Evolutionary conservation across 106 monocot species (phyloP).

Genomic region (Posidonia australis): DNA sequence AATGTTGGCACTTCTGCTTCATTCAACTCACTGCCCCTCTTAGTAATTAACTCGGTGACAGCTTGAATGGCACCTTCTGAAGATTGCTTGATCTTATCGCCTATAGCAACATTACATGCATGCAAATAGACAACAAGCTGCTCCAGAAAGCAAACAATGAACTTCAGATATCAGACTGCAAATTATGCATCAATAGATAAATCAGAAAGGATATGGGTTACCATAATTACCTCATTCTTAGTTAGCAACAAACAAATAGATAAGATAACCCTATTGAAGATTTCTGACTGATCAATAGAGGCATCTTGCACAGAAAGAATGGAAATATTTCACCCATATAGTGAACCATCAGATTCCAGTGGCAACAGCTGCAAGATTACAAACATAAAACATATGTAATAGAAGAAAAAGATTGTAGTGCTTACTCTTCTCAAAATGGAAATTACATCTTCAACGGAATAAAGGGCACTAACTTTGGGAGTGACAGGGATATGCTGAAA

Average conservation of each 20-base stretch:
- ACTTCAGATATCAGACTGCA: background rate
- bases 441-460: slow-evolving; percentile 85
- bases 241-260: slow-evolving; percentile 79
- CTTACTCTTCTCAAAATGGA: slow-evolving; percentile 86
- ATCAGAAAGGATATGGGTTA: background rate
- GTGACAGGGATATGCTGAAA: too few relatives aligned
- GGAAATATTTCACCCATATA: slow-evolving; percentile 1
- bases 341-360: background rate
- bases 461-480: slow-evolving; percentile 72
- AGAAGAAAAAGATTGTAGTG: background rate
- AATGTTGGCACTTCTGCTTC: too few relatives aligned
- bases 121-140: slow-evolving; percentile 81
- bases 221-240: slow-evolving; percentile 60
- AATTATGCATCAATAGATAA: background rate
- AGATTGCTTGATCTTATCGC: slow-evolving; percentile 92
- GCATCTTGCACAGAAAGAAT: slow-evolving; percentile 62
- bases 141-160: slow-evolving; percentile 13
- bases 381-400: background rate
- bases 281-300: slow-evolving; percentile 91
- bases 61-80: too few relatives aligned
- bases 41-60: too few relatives aligned
- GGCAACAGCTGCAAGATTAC: background rate
- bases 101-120: slow-evolving; percentile 52
- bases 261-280: slow-evolving; percentile 71
- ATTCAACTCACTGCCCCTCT: too few relatives aligned